Percentiles rank a stretch among this genome's conserved stretches.
Evolutionary conservation across 106 monocot species (phyloP).

Genomic region (Dioscorea dumetorum): DNA sequence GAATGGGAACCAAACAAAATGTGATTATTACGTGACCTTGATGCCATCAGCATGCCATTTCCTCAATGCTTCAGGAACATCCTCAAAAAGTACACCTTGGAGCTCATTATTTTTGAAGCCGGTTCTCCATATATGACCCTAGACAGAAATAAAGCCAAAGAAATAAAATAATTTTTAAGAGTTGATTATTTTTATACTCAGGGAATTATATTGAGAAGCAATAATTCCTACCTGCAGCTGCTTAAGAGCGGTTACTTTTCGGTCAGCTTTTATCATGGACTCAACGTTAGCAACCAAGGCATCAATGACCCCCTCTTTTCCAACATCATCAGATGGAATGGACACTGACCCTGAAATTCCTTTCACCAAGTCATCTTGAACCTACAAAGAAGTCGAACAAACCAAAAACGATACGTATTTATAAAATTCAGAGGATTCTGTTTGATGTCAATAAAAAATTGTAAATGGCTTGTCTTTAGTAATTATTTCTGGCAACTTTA

Average conservation of each 20-base stretch:
- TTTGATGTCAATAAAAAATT: no score
- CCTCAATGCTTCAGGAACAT: conserved; percentile 80
- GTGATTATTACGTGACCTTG: conserved; percentile 38
- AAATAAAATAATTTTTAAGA: neutral
- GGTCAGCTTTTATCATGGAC: conserved; percentile 86
- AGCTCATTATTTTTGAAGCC: conserved; percentile 81
- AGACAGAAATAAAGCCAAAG: conserved; percentile 11
- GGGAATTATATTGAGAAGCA: neutral
- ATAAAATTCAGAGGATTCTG: no score
- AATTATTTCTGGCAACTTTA: no score
- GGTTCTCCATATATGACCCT: conserved; percentile 99
- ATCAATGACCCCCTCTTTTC: conserved; percentile 63
- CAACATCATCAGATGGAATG: conserved; percentile 66
- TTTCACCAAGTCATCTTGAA: conserved; percentile 61
- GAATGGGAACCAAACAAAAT: no score
- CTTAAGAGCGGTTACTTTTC: conserved; percentile 92
- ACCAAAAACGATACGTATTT: neutral
- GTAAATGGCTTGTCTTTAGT: no score
- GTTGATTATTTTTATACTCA: neutral
- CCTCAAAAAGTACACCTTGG: conserved; percentile 75
- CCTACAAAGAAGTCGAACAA: conserved; percentile 13
- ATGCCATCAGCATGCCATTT: conserved; percentile 79
- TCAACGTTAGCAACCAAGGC: conserved; percentile 77
- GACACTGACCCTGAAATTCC: conserved; percentile 55
- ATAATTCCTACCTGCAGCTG: conserved; percentile 63